Base-by-base conservation (phyloP, 345 rosid species). In the Balakata baccata region DNA sequence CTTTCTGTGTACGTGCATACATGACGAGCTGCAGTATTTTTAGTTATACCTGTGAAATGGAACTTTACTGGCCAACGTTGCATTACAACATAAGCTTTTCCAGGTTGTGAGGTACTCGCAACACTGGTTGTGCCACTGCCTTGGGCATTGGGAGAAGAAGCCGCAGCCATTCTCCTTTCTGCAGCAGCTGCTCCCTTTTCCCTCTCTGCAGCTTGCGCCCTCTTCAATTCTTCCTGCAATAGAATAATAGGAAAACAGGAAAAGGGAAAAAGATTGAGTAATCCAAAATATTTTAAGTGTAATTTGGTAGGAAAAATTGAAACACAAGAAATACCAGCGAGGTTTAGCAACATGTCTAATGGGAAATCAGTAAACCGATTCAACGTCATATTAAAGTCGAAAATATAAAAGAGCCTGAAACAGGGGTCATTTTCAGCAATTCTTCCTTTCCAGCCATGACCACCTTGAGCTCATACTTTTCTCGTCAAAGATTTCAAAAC, bases 181-280 rank as follows among this genome's bases (percentile, higher is more conserved):
- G 98, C 99, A 46, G 99, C 99, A 9, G 92, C 96, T 9, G 98
- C 99, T 80, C 99, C 85, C 81, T 87, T 92, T 79, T 92, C 98
- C 80, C 99, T 87, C 82, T 86, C 97, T 0, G 85, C 78, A 41
- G 86, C 95, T 81, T 82, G 89, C 74, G 87, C 84, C 73, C 91
- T 86, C 85, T 83, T 88, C 74, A 85, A 64, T 81, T 87, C 86
- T 84, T 89, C 97, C 98, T 94, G 80, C 68, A 79, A 52, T 14
- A 69, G n/a, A 37, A 70, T 37, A 64, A 67, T 58, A 56, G 45
- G 16, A 45, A 29, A 29, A 29, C 34, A 29, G 34, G 2, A 29
- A 29, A 18, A 38, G 5, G 20, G 13, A 10, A 52, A 74, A 20
- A 16, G 43, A 22, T 13, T 20, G 34, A 66, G 2, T 29, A 29